Evolutionary conservation across 2,329 filamentous ascomycete species (phyloP).

Genomic region (Diaporthe ilicicola): DNA sequence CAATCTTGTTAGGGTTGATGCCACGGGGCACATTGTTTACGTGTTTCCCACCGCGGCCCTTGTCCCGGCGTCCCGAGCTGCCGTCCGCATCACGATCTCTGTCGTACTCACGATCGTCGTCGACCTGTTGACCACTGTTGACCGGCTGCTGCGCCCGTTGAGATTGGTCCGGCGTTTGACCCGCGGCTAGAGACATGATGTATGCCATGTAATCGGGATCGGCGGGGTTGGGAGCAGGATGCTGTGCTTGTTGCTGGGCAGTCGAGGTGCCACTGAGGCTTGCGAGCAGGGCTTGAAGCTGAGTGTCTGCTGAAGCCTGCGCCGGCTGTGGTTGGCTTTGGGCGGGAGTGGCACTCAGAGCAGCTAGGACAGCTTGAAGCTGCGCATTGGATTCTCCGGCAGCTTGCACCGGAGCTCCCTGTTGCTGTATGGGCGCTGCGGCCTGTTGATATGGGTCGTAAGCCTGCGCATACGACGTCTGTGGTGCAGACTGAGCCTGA

Average conservation of each 20-base stretch:
- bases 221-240: conserved; percentile 41
- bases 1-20: conserved; percentile 66
- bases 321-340: conserved; percentile 39
- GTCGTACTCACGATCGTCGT: conserved; percentile 39
- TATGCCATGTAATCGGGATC: conserved; percentile 48
- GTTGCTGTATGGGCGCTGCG: conserved; percentile 37
- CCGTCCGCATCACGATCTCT: conserved; percentile 41
- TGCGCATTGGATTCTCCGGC: conserved; percentile 38
- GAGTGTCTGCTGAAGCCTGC: conserved; percentile 40
- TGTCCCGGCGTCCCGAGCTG: conserved; percentile 41
- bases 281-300: conserved; percentile 54
- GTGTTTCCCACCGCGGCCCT: conserved; percentile 44
- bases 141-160: conserved; percentile 33
- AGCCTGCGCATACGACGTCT: conserved; percentile 33
- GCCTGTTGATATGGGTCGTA: conserved; percentile 39
- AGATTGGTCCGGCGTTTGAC: conserved; percentile 28
- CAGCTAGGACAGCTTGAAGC: conserved; percentile 39
- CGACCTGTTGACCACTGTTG: conserved; percentile 34
- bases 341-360: conserved; percentile 33
- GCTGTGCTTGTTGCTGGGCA: conserved; percentile 38
- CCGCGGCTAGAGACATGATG: conserved; percentile 34
- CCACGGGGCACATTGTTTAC: conserved; percentile 43
- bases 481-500: conserved; percentile 33
- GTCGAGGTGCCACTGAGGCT: conserved; percentile 43
- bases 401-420: conserved; percentile 30